Percentiles rank a stretch among this genome's conserved stretches.
Conservation (phyloP, 2,329 filamentous ascomycete species). For the Plectosphaerella cucumerina region DNA sequence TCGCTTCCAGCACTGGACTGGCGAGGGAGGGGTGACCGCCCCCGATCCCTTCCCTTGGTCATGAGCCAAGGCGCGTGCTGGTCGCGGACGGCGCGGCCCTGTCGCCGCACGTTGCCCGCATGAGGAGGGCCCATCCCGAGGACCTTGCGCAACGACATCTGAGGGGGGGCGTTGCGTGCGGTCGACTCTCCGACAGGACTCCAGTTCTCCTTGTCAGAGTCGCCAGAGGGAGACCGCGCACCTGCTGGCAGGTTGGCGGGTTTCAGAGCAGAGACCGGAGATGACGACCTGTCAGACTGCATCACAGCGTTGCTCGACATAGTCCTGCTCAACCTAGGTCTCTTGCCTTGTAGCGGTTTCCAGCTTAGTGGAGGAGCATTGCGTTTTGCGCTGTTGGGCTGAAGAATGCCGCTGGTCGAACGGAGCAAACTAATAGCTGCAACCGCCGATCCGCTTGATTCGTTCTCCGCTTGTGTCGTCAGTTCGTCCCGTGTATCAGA, state of each 20-base stretch:
- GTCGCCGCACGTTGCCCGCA: constrained; percentile 32
- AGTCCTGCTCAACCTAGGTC: constrained; percentile 56
- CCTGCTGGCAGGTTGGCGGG: background rate
- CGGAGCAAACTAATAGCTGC: constrained; percentile 78
- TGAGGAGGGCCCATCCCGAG: constrained; percentile 23
- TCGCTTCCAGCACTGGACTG: constrained; percentile 22
- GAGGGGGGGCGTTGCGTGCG: constrained; percentile 25
- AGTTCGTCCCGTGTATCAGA: constrained; percentile 74
- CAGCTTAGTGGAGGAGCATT: constrained; percentile 41
- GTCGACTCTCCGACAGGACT: constrained; percentile 40
- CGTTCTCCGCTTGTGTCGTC: constrained; percentile 75
- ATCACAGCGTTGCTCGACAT: constrained; percentile 60
- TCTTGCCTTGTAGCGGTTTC: constrained; percentile 45
- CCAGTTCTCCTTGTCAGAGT: constrained; percentile 97
- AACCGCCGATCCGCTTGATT: constrained; percentile 73
- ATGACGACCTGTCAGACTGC: constrained; percentile 31
- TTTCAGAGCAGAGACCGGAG: background rate
- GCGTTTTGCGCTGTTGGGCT: constrained; percentile 60
- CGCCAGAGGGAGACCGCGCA: constrained; percentile 24
- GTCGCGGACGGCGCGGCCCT: constrained; percentile 36
- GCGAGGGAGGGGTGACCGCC: constrained; percentile 30
- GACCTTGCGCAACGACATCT: constrained; percentile 14
- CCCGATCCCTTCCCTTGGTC: constrained; percentile 31
- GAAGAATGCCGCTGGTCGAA: constrained; percentile 55
- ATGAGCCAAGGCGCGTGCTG: constrained; percentile 28